Evolutionary conservation across 2,329 filamentous ascomycete genomes (phyloP).

Genomic region (Pyrenochaeta sp.): DNA sequence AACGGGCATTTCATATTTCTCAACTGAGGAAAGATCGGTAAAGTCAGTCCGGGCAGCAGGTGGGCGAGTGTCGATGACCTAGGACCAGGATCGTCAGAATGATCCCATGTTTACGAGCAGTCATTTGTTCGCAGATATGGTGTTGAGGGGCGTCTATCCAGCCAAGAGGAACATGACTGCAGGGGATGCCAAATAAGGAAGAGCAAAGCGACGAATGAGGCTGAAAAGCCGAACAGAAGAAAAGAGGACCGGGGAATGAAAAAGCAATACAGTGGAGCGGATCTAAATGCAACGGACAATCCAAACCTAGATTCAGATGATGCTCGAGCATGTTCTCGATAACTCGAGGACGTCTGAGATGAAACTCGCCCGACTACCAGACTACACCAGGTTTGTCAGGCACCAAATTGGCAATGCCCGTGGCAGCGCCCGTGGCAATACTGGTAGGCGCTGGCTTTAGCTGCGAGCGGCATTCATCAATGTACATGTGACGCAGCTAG

Average conservation of each 20-base stretch:
- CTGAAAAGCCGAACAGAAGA: constrained; percentile 19
- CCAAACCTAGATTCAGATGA: background rate
- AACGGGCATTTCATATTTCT: constrained; percentile 89
- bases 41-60: constrained; percentile 78
- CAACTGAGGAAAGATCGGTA: constrained; percentile 79
- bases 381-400: constrained; percentile 17
- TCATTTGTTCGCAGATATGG: constrained; percentile 18
- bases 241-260: constrained; percentile 14
- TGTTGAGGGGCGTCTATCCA: constrained; percentile 17
- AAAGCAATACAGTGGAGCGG: constrained; percentile 8
- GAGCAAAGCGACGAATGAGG: constrained; percentile 8
- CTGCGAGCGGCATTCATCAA: constrained; percentile 32
- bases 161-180: constrained; percentile 12
- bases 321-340: constrained; percentile 17
- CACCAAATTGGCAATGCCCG: constrained; percentile 11
- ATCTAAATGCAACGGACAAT: no score
- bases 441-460: no score
- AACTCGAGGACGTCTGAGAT: no score
- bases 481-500: constrained; percentile 18
- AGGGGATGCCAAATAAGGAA: constrained; percentile 22
- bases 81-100: constrained; percentile 30
- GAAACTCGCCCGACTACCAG: no score
- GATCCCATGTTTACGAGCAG: constrained; percentile 15
- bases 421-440: no score
- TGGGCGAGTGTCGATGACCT: constrained; percentile 85